Evolutionary conservation across 345 rosid species (phyloP), one percentile per base, ranked within the genome.

Genomic region (Boechera stricta): DNA sequence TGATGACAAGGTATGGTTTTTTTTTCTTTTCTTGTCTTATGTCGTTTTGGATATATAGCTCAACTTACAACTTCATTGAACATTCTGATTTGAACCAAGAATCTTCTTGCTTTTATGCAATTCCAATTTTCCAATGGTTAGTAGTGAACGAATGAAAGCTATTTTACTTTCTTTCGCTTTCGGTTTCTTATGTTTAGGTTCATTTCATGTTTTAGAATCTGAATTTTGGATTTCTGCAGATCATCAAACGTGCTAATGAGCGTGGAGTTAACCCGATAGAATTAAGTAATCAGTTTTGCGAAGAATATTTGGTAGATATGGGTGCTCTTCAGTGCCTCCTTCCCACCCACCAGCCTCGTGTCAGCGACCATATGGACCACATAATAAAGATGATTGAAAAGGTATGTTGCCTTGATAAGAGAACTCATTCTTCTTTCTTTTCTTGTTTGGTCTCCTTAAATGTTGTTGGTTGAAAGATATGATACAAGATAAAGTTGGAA

Each of bases 281-380:
- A 55, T 74, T 95, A 82, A 92, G 97, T 67, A 81, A 80, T 28
- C 77, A 82, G 4, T 92, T 82, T 78, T 92, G 99, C 41, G 84
- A 88, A 53, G 99, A 89, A 68, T 92, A 95, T 81, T 67, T 86
- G 31, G 79, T 69, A 18, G 99, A 95, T 78, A 86, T 95, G 98
- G 69, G 44, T 62, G 80, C 80, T 63, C 85, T 95, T 54, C 96
- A 86, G 84, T 95, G 97, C 84, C 94, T 92, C 3, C 69, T 45
- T 67, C 99, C 99, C 12, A 92, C 94, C 8, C 85, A 83, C 65
- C 87, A 92, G 85, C 98, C 98, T 6, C 81, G 88, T 10, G 97
- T 95, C 10, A 86, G 97, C 45, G 80, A 80, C 5, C 94, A 92
- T 82, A 89, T 95, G 85, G 89, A 85, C 15, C 84, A 95, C 79